Conservation (phyloP, 2,329 filamentous ascomycete genomes). For the Diaporthe batatas region DNA sequence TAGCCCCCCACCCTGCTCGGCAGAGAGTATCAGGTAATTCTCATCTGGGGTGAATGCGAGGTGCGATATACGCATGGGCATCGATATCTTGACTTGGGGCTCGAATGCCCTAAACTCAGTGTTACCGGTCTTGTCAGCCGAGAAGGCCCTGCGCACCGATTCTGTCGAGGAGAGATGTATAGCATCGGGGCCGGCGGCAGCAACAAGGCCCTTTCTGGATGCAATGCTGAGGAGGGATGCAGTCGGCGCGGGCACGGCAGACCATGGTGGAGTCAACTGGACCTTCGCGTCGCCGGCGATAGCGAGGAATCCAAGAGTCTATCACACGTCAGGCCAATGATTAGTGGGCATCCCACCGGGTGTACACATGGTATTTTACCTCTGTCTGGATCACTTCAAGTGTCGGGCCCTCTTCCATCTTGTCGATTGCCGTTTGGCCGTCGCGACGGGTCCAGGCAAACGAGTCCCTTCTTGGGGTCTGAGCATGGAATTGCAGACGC, state of each 20-base stretch:
- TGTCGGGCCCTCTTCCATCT: slow-evolving; percentile 67
- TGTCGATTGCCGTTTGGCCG: slow-evolving; percentile 48
- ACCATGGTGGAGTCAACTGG: slow-evolving; percentile 84
- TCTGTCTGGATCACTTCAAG: slow-evolving; percentile 86
- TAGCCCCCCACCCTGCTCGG: slow-evolving; percentile 84
- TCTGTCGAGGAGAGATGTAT: slow-evolving; percentile 84
- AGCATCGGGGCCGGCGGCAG: slow-evolving; percentile 86
- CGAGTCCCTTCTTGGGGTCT: slow-evolving; percentile 32
- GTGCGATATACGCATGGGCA: slow-evolving; percentile 85
- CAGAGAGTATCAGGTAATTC: slow-evolving; percentile 83
- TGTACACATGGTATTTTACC: slow-evolving; percentile 60
- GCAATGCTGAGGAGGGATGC: slow-evolving; percentile 89
- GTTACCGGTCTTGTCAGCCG: slow-evolving; percentile 68
- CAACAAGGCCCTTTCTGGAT: slow-evolving; percentile 82
- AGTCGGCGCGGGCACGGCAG: slow-evolving; percentile 78
- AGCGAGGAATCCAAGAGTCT: slow-evolving; percentile 85
- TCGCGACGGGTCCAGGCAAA: slow-evolving; percentile 40
- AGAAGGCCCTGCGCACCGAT: slow-evolving; percentile 81
- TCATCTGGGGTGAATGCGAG: slow-evolving; percentile 93
- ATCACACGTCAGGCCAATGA: slow-evolving; percentile 1
- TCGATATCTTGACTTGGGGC: slow-evolving; percentile 78
- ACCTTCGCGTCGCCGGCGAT: slow-evolving; percentile 86
- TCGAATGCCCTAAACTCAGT: slow-evolving; percentile 77
- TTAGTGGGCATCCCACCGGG: not conserved
- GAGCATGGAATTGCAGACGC: slow-evolving; percentile 32